Percentiles rank a stretch among this genome's conserved stretches.
phyloP scores from a whole-genome alignment of 768 basidiomycete species.

The Amanita phalloides region DNA sequence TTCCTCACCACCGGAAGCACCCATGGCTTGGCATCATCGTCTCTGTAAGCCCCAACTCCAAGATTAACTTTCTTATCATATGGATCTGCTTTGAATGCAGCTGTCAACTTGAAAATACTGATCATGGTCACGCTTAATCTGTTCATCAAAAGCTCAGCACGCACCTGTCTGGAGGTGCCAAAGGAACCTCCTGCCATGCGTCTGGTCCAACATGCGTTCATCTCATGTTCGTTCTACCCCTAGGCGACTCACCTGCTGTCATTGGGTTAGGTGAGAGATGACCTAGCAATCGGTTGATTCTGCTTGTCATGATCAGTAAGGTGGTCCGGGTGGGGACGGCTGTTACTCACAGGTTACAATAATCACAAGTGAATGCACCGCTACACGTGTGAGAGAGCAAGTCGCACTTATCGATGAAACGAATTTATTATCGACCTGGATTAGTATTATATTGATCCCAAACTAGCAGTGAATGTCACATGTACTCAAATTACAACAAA shows the following conservation, averaged over 20 bases:
- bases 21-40: constrained; percentile 83
- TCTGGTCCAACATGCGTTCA: constrained; percentile 30
- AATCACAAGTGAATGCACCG: no score
- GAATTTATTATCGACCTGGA: neutral
- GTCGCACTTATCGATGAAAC: neutral
- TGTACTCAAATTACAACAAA: constrained; percentile 3
- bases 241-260: constrained; percentile 35
- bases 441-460: neutral
- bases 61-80: constrained; percentile 78
- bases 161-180: constrained; percentile 81
- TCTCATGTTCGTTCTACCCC: constrained; percentile 6
- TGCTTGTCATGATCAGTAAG: constrained; percentile 34
- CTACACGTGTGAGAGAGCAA: neutral
- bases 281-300: constrained; percentile 47
- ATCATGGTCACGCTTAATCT: constrained; percentile 2
- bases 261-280: constrained; percentile 40
- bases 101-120: constrained; percentile 88
- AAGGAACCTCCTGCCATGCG: constrained; percentile 64
- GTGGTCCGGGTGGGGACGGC: neutral
- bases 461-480: neutral
- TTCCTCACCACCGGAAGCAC: constrained; percentile 87
- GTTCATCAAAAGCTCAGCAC: constrained; percentile 4
- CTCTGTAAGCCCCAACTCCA: constrained; percentile 89
- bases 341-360: no score
- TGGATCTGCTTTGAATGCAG: constrained; percentile 76